Percentiles rank a stretch among this genome's conserved stretches.
phyloP scores from a whole-genome alignment of 345 rosid species.

The Salix koriyanagi region DNA sequence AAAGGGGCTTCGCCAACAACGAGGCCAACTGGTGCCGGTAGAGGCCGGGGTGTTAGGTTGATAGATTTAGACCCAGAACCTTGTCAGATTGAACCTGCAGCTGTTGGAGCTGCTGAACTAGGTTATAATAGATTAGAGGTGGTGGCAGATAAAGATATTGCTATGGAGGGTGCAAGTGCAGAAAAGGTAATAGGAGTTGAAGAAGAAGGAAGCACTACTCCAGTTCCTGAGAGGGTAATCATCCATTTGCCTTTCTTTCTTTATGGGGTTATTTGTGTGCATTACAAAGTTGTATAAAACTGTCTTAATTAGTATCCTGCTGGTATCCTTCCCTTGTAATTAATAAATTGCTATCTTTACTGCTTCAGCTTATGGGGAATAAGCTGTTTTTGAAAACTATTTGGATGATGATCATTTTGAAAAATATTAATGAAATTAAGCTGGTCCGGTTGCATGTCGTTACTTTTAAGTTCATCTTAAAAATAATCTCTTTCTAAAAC shows the following conservation, averaged over 20 bases:
- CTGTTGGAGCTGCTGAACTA: conserved; percentile 62
- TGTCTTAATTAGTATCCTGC: not conserved
- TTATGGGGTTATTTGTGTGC: conserved; percentile 2
- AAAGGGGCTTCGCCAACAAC: conserved; percentile 52
- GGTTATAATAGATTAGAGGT: conserved; percentile 64
- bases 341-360: not conserved
- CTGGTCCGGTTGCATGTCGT: not conserved
- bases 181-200: conserved; percentile 70
- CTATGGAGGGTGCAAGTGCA: conserved; percentile 73
- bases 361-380: not conserved
- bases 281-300: not conserved
- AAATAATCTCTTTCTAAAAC: not conserved
- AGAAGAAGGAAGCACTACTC: conserved; percentile 73
- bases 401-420: not conserved
- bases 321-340: not conserved
- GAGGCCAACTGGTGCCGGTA: conserved; percentile 75
- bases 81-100: conserved; percentile 58
- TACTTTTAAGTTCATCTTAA: not conserved
- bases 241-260: conserved; percentile 12
- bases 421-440: not conserved
- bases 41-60: conserved; percentile 85
- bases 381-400: not conserved
- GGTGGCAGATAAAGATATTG: conserved; percentile 74
- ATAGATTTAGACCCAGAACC: conserved; percentile 84
- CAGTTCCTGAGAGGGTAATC: conserved; percentile 85